phyloP scores from a whole-genome alignment of 257 asterid species.

The Linaria vulgaris region DNA sequence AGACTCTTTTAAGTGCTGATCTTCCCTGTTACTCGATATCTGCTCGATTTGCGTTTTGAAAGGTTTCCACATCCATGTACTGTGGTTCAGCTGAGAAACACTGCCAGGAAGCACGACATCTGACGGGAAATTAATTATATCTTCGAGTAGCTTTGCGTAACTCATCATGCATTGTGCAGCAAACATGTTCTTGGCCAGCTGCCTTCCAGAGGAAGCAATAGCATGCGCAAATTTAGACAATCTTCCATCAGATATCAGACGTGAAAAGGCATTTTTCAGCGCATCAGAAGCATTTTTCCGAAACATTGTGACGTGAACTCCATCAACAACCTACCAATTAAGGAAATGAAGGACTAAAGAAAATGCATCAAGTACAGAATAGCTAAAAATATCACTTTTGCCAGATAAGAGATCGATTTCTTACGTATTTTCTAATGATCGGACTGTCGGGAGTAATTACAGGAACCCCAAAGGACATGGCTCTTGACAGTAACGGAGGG shows the following conservation, averaged over 20 bases:
- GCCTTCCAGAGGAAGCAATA: conserved; percentile 72
- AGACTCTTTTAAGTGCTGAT: conserved; percentile 30
- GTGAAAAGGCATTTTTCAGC: conserved; percentile 59
- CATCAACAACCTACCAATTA: conserved; percentile 67
- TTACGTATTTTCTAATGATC: conserved; percentile 64
- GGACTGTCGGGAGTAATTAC: conserved; percentile 74
- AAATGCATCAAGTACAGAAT: conserved; percentile 25
- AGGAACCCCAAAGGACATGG: conserved; percentile 93
- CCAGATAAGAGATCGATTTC: conserved; percentile 34
- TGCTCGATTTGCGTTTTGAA: conserved; percentile 55
- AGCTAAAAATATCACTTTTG: conserved; percentile 23
- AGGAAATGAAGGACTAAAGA: conserved; percentile 23
- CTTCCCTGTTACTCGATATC: conserved; percentile 30
- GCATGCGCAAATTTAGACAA: conserved; percentile 65
- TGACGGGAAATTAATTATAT: conserved; percentile 79
- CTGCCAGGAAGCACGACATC: conserved; percentile 74
- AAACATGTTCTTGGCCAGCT: conserved; percentile 78
- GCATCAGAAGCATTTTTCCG: conserved; percentile 61
- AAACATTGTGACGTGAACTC: conserved; percentile 77
- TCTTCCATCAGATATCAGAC: conserved; percentile 62
- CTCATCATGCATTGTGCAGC: conserved; percentile 71
- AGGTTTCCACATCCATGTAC: conserved; percentile 75
- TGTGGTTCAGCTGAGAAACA: conserved; percentile 51
- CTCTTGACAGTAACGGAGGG: conserved; percentile 81
- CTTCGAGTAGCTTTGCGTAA: conserved; percentile 72